These are phyloP conservation scores for Aspergillus chevalieri DNA, from an alignment of 2,329 filamentous ascomycete species.

Conservation along the genomic window DNA sequence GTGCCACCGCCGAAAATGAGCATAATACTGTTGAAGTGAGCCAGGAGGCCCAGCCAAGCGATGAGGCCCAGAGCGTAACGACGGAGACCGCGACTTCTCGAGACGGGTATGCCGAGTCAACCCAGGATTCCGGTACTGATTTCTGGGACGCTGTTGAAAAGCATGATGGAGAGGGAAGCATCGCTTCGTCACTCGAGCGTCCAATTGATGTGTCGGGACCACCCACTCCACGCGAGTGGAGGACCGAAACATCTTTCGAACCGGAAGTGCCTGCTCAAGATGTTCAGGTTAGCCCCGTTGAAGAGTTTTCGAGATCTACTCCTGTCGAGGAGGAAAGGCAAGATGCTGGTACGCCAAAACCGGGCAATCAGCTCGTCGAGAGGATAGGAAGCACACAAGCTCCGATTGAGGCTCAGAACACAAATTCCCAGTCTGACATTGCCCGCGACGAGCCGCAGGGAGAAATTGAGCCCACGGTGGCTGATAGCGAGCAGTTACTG, in stretches of 20 bases:
- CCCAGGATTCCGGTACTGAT: too few species aligned
- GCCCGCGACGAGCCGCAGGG: background rate
- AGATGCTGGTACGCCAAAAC: background rate
- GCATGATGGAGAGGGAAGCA: too few species aligned
- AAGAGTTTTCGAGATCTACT: background rate
- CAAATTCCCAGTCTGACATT: background rate
- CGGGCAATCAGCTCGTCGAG: background rate
- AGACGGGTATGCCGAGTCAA: background rate
- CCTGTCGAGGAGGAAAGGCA: background rate
- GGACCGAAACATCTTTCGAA: background rate
- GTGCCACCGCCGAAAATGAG: background rate
- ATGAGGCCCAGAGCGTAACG: background rate
- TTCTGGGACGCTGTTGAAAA: too few species aligned
- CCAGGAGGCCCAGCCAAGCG: background rate
- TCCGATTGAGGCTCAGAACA: background rate
- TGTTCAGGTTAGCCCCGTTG: background rate
- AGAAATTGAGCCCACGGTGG: background rate
- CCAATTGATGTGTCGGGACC: too few species aligned
- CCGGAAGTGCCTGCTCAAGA: background rate
- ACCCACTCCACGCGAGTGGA: too few species aligned
- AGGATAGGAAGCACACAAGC: background rate
- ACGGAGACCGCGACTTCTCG: background rate
- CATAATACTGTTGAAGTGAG: background rate
- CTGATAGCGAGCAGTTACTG: slow-evolving; percentile 2
- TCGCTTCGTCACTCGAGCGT: too few species aligned